phyloP scores from a whole-genome alignment of 257 asterid genomes.

The Fraxinus pennsylvanica region DNA sequence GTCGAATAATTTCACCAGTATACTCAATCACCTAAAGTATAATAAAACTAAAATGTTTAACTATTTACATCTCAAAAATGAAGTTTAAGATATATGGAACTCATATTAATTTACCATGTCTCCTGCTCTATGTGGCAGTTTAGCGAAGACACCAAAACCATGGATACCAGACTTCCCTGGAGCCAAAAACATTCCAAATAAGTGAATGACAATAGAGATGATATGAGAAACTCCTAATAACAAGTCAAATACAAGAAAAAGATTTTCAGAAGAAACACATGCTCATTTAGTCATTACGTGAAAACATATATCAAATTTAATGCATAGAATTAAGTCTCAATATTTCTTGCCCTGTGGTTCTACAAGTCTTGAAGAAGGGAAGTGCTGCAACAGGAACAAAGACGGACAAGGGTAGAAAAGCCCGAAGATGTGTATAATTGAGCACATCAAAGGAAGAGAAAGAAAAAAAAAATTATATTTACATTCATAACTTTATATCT shows the following conservation, averaged over 20 bases:
- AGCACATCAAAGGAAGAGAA: neutral
- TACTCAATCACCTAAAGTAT: conserved; percentile 79
- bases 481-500: neutral
- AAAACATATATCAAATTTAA: conserved; percentile 11
- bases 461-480: neutral
- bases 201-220: conserved; percentile 11
- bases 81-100: conserved; percentile 21
- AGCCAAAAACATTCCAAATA: conserved; percentile 33
- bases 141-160: conserved; percentile 92
- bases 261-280: neutral
- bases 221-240: conserved; percentile 15
- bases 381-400: neutral
- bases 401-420: neutral
- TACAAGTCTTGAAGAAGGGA: neutral
- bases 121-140: conserved; percentile 84
- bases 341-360: neutral
- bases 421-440: neutral
- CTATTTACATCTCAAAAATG: conserved; percentile 21
- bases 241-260: neutral
- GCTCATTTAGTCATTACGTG: neutral
- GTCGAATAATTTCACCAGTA: conserved; percentile 88
- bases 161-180: conserved; percentile 95
- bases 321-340: neutral
- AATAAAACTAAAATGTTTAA: conserved; percentile 26
- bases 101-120: conserved; percentile 73